Evolutionary conservation across 2,329 filamentous ascomycete species (phyloP), one percentile per base, ranked within the genome.

Genomic region (Colletotrichum spinosum): DNA sequence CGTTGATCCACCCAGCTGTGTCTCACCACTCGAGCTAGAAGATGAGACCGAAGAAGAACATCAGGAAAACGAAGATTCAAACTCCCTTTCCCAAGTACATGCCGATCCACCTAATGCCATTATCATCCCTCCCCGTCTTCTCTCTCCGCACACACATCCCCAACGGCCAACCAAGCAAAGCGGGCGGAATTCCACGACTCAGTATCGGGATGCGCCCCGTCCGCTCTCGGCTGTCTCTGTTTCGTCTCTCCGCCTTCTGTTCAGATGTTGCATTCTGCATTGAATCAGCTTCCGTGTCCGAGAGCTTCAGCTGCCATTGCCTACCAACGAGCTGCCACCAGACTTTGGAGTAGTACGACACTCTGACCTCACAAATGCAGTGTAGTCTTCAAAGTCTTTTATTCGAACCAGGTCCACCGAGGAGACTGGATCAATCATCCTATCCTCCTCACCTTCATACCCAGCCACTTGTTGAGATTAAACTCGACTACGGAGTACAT

Each of bases 11-110:
- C 44, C 15, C 39, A 13, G 45, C 51, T 53, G 53, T 66, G 63
- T 66, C 63, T 66, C 63, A 66, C 63, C 52, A 62, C 63, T 37
- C 25, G 59, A 66, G 63, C 63, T 66, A 48, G 63, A 54, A 41
- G 10, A 49, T 57, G 46, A 42, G 52, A 57, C 50, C 41, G 34
- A 62, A 33, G 42, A 61, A 15, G 44, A 45, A 55, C 17, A 38
- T n/a, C 38, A 41, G 37, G n/a, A 12, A 54, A 42, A 51, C 51
- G 55, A 45, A 58, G 62, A 11, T 46, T 46, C 46, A 51, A 39
- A 46, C 51, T 62, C 41, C 52, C 38, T 38, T 41, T 55, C 35
- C 55, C 55, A 44, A 38, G 46, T 33, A 41, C 51, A 46, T 46
- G 45, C 39, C 2, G 17, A 41, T 42, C 13, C 61, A 55, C 48